A percentile compares a stretch with the other conserved stretches of the same genome.
These are phyloP conservation scores for Paratinospora sagittata DNA, from an alignment of 164 flowering plant species.

Conservation along the genomic window DNA sequence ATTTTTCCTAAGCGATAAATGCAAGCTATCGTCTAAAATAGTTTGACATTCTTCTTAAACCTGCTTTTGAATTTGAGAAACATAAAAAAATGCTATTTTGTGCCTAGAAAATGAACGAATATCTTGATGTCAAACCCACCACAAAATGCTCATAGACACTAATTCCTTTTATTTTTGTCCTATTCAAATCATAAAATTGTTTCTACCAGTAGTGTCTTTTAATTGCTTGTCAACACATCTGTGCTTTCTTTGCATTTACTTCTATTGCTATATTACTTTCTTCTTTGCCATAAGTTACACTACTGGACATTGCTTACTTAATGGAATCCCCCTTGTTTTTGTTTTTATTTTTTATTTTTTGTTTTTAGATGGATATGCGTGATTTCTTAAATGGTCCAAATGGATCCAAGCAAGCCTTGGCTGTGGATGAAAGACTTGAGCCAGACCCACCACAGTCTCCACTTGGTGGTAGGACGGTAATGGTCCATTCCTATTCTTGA, in stretches of 20 bases:
- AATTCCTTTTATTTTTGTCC: not conserved
- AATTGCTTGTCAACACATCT: too few relatives aligned
- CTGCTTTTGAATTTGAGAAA: too few relatives aligned
- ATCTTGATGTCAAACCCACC: not conserved
- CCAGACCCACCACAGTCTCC: constrained; percentile 70
- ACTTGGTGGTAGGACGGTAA: constrained; percentile 90
- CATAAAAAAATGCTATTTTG: too few relatives aligned
- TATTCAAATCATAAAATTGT: not conserved
- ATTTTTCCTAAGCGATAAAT: too few relatives aligned
- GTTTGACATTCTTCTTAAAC: too few relatives aligned
- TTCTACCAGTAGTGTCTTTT: not conserved
- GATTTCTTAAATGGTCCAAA: constrained; percentile 91
- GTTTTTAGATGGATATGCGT: constrained; percentile 79
- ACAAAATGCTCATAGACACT: not conserved
- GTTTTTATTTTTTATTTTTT: not conserved
- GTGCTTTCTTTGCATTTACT: too few relatives aligned
- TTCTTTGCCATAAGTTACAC: not conserved
- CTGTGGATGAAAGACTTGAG: constrained; percentile 49
- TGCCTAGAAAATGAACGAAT: too few relatives aligned
- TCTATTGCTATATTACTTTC: not conserved
- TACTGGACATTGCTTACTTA: not conserved
- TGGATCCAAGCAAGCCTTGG: constrained; percentile 62
- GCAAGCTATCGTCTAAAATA: too few relatives aligned
- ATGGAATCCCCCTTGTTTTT: not conserved
- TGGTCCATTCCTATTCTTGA: constrained; percentile 9